phyloP scores from a whole-genome alignment of 768 basidiomycete species.

The Candolleomyces aberdarensis region DNA sequence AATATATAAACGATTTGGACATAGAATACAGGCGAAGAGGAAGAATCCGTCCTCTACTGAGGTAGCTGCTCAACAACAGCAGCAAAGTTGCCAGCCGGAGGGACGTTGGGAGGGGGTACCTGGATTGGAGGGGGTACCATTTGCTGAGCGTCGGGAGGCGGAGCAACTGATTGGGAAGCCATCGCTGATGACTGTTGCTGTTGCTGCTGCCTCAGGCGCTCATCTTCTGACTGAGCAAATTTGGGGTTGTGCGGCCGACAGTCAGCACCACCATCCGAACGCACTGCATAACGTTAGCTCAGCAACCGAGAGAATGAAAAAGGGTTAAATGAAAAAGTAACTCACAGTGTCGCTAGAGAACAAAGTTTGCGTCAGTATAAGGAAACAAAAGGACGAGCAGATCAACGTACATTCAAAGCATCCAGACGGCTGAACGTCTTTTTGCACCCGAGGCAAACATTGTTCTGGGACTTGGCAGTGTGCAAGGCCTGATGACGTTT shows the following conservation, averaged over 20 bases:
- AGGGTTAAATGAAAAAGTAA: slow-evolving; percentile 18
- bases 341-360: slow-evolving; percentile 73
- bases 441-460: slow-evolving; percentile 88
- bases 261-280: slow-evolving; percentile 82
- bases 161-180: slow-evolving; percentile 3
- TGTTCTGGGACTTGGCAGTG: slow-evolving; percentile 75
- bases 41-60: not conserved
- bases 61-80: not conserved
- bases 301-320: slow-evolving; percentile 18
- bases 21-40: not conserved
- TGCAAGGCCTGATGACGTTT: slow-evolving; percentile 94
- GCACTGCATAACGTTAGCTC: slow-evolving; percentile 47
- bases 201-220: slow-evolving; percentile 1
- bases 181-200: slow-evolving; percentile 5
- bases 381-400: not conserved
- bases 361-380: slow-evolving; percentile 10
- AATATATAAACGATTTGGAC: not conserved
- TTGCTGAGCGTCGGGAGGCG: not conserved
- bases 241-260: slow-evolving; percentile 52
- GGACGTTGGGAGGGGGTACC: not conserved
- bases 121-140: not conserved
- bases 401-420: slow-evolving; percentile 81
- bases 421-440: slow-evolving; percentile 94
- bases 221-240: slow-evolving; percentile 6
- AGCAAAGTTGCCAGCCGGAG: not conserved